Evolutionary conservation across 441 rosid genomes (phyloP).

Genomic region (Geranium incanum): DNA sequence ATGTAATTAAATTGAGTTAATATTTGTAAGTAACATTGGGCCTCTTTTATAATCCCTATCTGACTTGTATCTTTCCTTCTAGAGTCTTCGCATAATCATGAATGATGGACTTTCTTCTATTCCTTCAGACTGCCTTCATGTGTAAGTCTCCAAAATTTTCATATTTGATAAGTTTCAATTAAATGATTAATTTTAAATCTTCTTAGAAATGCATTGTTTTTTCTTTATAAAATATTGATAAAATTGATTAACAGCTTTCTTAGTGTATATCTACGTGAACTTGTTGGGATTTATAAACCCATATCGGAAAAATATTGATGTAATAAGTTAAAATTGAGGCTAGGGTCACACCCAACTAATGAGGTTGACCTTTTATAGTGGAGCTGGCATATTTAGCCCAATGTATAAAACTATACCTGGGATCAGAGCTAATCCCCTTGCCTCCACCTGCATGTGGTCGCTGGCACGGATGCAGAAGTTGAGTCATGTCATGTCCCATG

Average conservation of each 20-base stretch:
- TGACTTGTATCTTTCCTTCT: constrained; percentile 31
- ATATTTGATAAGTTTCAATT: not conserved
- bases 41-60: constrained; percentile 14
- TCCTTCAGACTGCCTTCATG: constrained; percentile 74
- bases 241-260: not conserved
- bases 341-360: too few species aligned
- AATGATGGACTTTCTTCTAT: constrained; percentile 83
- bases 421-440: too few species aligned
- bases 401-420: too few species aligned
- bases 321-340: too few species aligned
- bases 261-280: not conserved
- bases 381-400: too few species aligned
- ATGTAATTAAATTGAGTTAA: not conserved
- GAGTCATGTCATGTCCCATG: too few species aligned
- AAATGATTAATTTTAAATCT: not conserved
- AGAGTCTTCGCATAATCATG: constrained; percentile 90
- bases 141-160: constrained; percentile 47
- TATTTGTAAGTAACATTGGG: constrained; percentile 3
- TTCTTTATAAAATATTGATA: not conserved
- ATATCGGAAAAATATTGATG: too few species aligned
- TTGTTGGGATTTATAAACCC: not conserved
- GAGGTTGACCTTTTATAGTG: too few species aligned
- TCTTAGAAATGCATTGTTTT: not conserved
- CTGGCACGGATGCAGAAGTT: too few species aligned
- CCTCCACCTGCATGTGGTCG: too few species aligned